A percentile compares a stretch with the other conserved stretches of the same genome.
Conservation (phyloP, 441 rosid genomes). For the Pelargonium cotyledonis region DNA sequence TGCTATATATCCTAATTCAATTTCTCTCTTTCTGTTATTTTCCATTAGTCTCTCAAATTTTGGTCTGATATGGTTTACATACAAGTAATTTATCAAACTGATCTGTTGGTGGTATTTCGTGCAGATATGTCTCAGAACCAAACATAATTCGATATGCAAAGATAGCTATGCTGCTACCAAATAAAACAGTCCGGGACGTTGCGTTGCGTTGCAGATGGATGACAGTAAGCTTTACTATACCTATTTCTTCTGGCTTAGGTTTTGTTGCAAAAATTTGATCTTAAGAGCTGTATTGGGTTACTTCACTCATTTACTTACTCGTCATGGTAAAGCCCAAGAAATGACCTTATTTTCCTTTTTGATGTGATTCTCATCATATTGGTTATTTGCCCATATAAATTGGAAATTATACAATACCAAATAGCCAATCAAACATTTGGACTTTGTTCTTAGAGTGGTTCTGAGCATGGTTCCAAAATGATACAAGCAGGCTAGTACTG, state of each 20-base stretch:
- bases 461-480: neutral
- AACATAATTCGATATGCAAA: slow-evolving; percentile 24
- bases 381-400: neutral
- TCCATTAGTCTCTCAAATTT: neutral
- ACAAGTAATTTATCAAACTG: neutral
- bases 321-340: neutral
- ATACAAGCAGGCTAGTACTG: neutral
- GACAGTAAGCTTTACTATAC: slow-evolving; percentile 19
- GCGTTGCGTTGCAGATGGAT: slow-evolving; percentile 30
- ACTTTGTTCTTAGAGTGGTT: neutral
- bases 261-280: neutral
- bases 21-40: no score
- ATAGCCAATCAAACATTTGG: neutral
- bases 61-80: neutral
- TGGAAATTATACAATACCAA: no score
- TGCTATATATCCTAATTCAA: neutral
- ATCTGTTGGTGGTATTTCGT: neutral
- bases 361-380: neutral
- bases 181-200: slow-evolving; percentile 27
- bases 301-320: neutral
- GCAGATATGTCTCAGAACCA: slow-evolving; percentile 23
- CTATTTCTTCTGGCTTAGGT: neutral
- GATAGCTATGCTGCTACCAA: slow-evolving; percentile 25
- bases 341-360: neutral
- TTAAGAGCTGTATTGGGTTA: neutral